Evolutionary conservation across 2,329 filamentous ascomycete species (phyloP).

Genomic region (Penicillium sp.): DNA sequence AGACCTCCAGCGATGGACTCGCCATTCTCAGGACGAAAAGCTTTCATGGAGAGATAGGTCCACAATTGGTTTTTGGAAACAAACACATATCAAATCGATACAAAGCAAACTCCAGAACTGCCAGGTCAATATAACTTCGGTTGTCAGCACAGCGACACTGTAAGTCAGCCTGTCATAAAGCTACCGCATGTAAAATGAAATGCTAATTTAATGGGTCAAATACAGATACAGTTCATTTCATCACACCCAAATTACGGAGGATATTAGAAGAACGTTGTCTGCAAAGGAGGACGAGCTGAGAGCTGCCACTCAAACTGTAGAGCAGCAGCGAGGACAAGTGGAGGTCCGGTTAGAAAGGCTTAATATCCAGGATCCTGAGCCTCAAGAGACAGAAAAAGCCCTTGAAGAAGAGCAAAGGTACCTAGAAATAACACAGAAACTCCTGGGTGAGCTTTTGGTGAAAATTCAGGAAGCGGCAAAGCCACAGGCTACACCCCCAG

Average conservation of each 20-base stretch:
- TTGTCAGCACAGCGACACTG: conserved; percentile 16
- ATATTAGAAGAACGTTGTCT: not conserved
- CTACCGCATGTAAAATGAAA: not conserved
- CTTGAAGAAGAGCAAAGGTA: not conserved
- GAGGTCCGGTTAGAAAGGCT: not conserved
- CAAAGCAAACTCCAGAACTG: conserved; percentile 12
- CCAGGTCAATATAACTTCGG: conserved; percentile 12
- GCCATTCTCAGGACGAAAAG: conserved; percentile 8
- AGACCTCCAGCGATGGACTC: conserved; percentile 12
- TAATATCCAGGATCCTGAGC: not conserved
- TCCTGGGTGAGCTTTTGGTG: conserved; percentile 8
- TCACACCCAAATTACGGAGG: not conserved
- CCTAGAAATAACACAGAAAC: not conserved
- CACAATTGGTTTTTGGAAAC: conserved; percentile 13
- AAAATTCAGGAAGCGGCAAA: conserved; percentile 6
- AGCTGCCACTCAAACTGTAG: not conserved
- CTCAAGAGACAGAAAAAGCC: not conserved
- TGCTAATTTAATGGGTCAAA: not conserved
- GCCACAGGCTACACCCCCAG: not conserved
- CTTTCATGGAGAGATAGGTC: conserved; percentile 11
- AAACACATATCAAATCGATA: conserved; percentile 10
- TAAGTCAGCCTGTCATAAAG: not conserved
- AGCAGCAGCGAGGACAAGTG: not conserved
- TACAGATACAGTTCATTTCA: conserved; percentile 7
- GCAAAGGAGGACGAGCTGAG: conserved; percentile 4